A percentile compares a stretch with the other conserved stretches of the same genome.
These are phyloP conservation scores for Auricularia heimuer DNA, from an alignment of 768 basidiomycete genomes.

Conservation along the genomic window DNA sequence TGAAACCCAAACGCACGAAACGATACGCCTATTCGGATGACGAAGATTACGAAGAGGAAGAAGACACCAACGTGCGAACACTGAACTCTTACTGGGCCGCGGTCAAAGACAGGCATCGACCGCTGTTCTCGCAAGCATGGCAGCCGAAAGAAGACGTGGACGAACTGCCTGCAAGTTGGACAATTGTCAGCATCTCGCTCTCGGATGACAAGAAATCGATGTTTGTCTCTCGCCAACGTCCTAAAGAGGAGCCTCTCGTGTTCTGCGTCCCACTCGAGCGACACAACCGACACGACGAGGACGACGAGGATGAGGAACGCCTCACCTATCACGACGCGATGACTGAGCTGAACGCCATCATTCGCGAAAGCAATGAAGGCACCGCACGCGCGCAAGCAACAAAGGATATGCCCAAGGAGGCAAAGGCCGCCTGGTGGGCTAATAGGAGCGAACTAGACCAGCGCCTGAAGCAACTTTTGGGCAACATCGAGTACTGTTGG, in stretches of 20 bases:
- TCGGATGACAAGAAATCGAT: constrained; percentile 76
- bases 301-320: constrained; percentile 51
- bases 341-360: constrained; percentile 67
- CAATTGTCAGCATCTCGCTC: constrained; percentile 71
- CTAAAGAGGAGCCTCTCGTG: constrained; percentile 52
- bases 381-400: constrained; percentile 65
- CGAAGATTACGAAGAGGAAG: constrained; percentile 28
- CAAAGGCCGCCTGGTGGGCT: constrained; percentile 78
- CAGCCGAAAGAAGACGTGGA: constrained; percentile 15
- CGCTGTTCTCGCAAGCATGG: constrained; percentile 19
- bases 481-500: constrained; percentile 93
- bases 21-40: constrained; percentile 20
- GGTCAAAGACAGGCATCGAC: constrained; percentile 45
- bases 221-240: constrained; percentile 71
- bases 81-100: constrained; percentile 54
- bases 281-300: constrained; percentile 68
- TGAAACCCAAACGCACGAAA: constrained; percentile 10
- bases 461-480: constrained; percentile 61
- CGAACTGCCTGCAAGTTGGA: constrained; percentile 68
- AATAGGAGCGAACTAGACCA: constrained; percentile 65
- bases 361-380: constrained; percentile 65
- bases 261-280: constrained; percentile 77
- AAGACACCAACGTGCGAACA: constrained; percentile 11
- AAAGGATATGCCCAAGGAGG: constrained; percentile 52
- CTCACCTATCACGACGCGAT: constrained; percentile 69